phyloP scores from a whole-genome alignment of 78 protist genomes.

The Dictyostelium firmibasis region DNA sequence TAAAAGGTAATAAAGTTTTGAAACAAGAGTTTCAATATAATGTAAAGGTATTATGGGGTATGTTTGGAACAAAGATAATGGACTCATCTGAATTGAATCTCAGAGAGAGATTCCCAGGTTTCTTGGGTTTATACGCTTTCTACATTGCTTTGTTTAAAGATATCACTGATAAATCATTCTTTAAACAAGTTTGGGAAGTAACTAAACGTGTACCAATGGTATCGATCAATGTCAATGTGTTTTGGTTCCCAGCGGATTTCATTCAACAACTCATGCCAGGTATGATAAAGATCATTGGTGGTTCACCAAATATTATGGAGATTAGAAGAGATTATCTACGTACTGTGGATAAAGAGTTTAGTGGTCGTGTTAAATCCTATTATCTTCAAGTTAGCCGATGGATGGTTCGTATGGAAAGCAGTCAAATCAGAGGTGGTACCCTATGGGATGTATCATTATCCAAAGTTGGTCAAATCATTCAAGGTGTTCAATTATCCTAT shows the following conservation, averaged over 20 bases:
- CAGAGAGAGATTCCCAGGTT: conserved; percentile 63
- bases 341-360: conserved; percentile 43
- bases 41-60: conserved; percentile 39
- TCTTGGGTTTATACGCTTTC: conserved; percentile 70
- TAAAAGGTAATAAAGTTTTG: conserved; percentile 47
- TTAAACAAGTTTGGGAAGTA: conserved; percentile 69
- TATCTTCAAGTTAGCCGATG: conserved; percentile 68
- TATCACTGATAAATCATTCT: conserved; percentile 68
- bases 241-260: conserved; percentile 79
- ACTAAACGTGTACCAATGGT: conserved; percentile 74
- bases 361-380: conserved; percentile 48
- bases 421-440: background rate
- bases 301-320: conserved; percentile 4
- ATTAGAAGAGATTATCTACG: conserved; percentile 35
- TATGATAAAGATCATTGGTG: conserved; percentile 39
- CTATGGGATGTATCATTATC: conserved; percentile 22
- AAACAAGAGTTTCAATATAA: conserved; percentile 53
- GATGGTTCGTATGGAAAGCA: conserved; percentile 85
- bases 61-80: conserved; percentile 12
- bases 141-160: conserved; percentile 70
- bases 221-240: conserved; percentile 45
- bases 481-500: conserved; percentile 76
- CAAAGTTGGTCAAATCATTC: conserved; percentile 39
- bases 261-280: conserved; percentile 33
- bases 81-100: conserved; percentile 50